Conservation (phyloP, 331 rosid genomes). For the Pyracantha coccinea region DNA sequence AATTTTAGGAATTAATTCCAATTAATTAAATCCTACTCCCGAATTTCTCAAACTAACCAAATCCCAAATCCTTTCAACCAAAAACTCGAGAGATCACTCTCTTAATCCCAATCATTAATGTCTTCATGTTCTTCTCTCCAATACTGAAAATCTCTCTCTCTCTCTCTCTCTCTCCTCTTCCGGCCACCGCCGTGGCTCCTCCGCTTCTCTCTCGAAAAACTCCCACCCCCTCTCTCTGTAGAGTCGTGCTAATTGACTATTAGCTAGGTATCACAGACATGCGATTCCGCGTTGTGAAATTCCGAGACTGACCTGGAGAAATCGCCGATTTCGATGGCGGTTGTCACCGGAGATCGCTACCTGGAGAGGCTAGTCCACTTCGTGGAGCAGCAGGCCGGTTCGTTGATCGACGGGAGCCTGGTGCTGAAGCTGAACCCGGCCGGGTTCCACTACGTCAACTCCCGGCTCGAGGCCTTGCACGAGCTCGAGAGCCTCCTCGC, state of each 20-base stretch:
- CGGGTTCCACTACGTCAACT: constrained; percentile 85
- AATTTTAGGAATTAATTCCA: background rate
- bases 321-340: constrained; percentile 40
- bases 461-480: constrained; percentile 76
- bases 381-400: constrained; percentile 67
- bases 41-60: background rate
- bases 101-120: background rate
- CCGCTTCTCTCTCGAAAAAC: background rate
- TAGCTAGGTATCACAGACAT: background rate
- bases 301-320: constrained; percentile 18
- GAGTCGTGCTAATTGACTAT: background rate
- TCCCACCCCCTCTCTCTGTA: background rate
- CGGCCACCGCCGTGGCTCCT: background rate
- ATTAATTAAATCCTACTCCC: background rate
- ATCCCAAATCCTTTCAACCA: background rate
- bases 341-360: constrained; percentile 95
- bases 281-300: constrained; percentile 12
- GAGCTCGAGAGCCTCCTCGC: constrained; percentile 77
- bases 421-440: constrained; percentile 87
- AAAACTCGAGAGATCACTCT: background rate
- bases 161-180: background rate
- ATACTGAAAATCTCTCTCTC: constrained; percentile 13
- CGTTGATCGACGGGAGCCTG: constrained; percentile 66
- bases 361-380: constrained; percentile 75
- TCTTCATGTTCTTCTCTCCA: background rate